Evolutionary conservation across 2,329 filamentous ascomycete species (phyloP), one percentile per base, ranked within the genome.

Genomic region (Drechslera avenae): DNA sequence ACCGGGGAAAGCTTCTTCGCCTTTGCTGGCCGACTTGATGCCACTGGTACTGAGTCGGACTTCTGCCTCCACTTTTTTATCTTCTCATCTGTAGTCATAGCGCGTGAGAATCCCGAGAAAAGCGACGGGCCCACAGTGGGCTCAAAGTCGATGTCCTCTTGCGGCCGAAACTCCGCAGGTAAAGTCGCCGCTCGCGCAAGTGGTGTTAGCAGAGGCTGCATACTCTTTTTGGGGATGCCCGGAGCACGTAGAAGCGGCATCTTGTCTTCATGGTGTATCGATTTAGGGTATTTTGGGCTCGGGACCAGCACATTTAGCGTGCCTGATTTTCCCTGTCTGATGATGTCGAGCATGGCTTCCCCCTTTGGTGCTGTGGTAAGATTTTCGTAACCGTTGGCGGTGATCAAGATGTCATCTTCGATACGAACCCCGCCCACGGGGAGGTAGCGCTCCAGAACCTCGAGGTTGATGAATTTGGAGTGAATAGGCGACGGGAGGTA

Each of bases 391-490:
- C 89, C 88, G 17, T 78, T 78, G 41, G 83, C 79, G 0, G 88
- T 91, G 54, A 92, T 85, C 19, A 91, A 75, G 23, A 92, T 81
- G 66, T 92, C 88, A 66, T 89, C 86, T 77, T 88, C 85, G 55
- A 86, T 84, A 76, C 86, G 81, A 10, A 91, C 86, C 59, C 88
- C 89, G 9, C 89, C 89, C 1, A 91, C 91, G 45, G 87, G 83
- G 86, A 91, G 92, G 75, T 94, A 97, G 62, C 83, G 83, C 10
- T 90, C 81, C 32, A 97, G 74, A 1, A 92, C 88, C 16, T 80
- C 75, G 33, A 79, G 77, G 67, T 96, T 85, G 64, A 97, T 96
- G 67, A 86, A 95, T 66, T 87, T 86, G 46, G 83, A 81, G 66
- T 92, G 85, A 39, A 84, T 82, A 0, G 88, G 84, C 58, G 91